Evolutionary conservation across 306 rosid species (phyloP).

Genomic region (Arachis hypogaea): DNA sequence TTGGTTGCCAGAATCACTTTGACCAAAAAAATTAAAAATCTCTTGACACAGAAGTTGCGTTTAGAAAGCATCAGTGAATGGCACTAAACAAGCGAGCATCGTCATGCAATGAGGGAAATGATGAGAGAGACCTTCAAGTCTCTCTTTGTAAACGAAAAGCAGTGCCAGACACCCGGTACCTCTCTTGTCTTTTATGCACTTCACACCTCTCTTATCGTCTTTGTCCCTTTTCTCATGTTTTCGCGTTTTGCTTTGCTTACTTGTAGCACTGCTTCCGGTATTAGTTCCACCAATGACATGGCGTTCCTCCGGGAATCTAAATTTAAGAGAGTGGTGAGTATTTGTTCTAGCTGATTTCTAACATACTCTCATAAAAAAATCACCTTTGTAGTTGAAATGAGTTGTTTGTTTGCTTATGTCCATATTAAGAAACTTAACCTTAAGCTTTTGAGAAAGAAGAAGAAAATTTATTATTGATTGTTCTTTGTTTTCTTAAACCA

Average conservation of each 20-base stretch:
- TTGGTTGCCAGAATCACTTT: too few relatives aligned
- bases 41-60: too few relatives aligned
- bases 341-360: not conserved
- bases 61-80: conserved; percentile 8
- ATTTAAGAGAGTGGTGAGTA: conserved; percentile 43
- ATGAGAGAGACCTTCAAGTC: conserved; percentile 1
- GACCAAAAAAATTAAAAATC: too few relatives aligned
- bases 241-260: too few relatives aligned
- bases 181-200: not conserved
- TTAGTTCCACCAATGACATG: conserved; percentile 2
- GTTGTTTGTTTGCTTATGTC: too few relatives aligned
- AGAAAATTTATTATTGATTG: too few relatives aligned
- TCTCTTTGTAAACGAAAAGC: conserved; percentile 34
- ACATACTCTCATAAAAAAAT: too few relatives aligned
- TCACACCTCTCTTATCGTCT: not conserved
- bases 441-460: too few relatives aligned
- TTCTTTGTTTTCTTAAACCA: conserved; percentile 19
- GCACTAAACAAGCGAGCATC: conserved; percentile 40
- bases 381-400: too few relatives aligned
- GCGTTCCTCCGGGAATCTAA: conserved; percentile 17
- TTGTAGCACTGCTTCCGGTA: too few relatives aligned
- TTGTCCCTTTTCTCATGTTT: not conserved
- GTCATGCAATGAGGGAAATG: not conserved
- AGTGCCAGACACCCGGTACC: not conserved
- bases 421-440: too few relatives aligned